Evolutionary conservation across 192 early-diverging fungal genomes (phyloP).

Genomic region (Backusella psychrophila): DNA sequence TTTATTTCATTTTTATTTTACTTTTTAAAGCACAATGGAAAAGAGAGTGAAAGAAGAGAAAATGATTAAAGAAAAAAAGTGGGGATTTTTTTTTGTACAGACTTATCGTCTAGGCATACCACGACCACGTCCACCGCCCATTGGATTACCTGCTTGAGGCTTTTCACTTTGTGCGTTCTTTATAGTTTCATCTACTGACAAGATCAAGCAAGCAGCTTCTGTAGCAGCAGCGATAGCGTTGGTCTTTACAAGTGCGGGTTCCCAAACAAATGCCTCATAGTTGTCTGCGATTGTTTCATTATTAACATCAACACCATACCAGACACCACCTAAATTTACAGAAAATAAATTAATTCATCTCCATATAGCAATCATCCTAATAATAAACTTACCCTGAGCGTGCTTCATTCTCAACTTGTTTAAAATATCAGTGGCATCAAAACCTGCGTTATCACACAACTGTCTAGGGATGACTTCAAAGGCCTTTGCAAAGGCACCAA

Average conservation of each 20-base stretch:
- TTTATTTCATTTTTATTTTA: not conserved
- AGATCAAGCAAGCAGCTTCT: constrained; percentile 94
- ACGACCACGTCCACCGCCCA: constrained; percentile 57
- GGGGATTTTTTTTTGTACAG: not conserved
- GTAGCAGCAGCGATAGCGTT: constrained; percentile 92
- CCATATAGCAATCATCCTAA: not conserved
- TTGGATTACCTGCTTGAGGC: constrained; percentile 61
- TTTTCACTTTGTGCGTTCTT: constrained; percentile 86
- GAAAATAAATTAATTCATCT: not conserved
- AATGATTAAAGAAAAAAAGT: not conserved
- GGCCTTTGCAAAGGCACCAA: constrained; percentile 92
- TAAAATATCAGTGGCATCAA: constrained; percentile 97
- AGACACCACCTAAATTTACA: constrained; percentile 54
- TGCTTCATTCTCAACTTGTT: constrained; percentile 97
- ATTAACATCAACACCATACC: constrained; percentile 94
- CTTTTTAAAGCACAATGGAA: not conserved
- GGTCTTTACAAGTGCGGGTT: constrained; percentile 96
- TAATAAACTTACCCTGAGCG: constrained; percentile 49
- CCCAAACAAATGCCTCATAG: constrained; percentile 95
- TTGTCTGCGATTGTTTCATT: constrained; percentile 87
- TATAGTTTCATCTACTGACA: constrained; percentile 97
- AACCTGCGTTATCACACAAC: constrained; percentile 97
- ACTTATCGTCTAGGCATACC: constrained; percentile 61
- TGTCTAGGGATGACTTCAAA: constrained; percentile 98
- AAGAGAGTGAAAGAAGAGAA: constrained; percentile 8